These are phyloP conservation scores for Microsporum audouinii DNA, from an alignment of 2,329 filamentous ascomycete species.

Conservation along the genomic window DNA sequence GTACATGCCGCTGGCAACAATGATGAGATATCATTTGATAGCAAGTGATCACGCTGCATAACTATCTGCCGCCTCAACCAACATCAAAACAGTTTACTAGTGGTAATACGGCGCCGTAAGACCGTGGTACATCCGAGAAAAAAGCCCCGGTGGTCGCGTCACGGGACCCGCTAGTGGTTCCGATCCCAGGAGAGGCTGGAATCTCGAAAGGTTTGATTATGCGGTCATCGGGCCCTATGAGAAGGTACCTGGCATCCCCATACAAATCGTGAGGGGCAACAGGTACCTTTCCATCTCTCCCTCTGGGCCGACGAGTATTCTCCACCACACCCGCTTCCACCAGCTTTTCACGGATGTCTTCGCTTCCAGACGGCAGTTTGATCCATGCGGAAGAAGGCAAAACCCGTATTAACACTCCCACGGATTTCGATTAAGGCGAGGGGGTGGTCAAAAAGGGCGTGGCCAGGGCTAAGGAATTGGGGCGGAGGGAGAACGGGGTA, in stretches of 20 bases:
- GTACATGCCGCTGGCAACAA: not conserved
- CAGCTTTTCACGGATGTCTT: not conserved
- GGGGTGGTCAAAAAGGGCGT: not conserved
- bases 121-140: not conserved
- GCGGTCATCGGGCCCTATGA: not conserved
- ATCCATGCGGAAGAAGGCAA: not conserved
- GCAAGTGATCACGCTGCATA: not conserved
- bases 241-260: not conserved
- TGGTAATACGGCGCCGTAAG: not conserved
- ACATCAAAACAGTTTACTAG: not conserved
- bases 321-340: not conserved
- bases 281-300: not conserved
- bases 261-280: not conserved
- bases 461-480: not conserved
- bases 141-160: not conserved
- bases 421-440: constrained; percentile 1
- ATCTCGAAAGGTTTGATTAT: not conserved
- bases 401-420: not conserved
- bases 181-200: not conserved
- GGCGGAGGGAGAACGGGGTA: not conserved
- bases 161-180: not conserved
- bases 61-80: not conserved
- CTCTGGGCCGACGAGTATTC: not conserved
- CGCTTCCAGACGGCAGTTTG: constrained; percentile 2
- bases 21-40: not conserved